Percentiles rank a stretch among this genome's conserved stretches.
These are phyloP conservation scores for Yamadazyma membranifaciens DNA, from an alignment of 1,139 yeast species.

Conservation along the genomic window DNA sequence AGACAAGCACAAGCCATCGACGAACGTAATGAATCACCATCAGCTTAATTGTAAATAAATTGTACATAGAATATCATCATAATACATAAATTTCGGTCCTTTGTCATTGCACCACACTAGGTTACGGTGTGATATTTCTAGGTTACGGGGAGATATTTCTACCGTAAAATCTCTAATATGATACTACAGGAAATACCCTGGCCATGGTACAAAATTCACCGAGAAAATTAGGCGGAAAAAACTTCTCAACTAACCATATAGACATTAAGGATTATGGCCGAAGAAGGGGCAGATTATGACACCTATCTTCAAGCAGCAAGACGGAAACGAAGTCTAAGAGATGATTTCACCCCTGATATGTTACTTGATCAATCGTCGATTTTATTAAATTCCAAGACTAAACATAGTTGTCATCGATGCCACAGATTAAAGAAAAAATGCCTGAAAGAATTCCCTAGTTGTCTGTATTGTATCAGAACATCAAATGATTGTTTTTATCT, in stretches of 20 bases:
- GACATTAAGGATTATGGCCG: conserved; percentile 3
- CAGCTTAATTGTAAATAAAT: conserved; percentile 8
- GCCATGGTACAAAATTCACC: no score
- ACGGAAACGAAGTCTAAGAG: conserved; percentile 10
- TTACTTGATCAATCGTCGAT: conserved; percentile 18
- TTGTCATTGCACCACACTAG: not conserved
- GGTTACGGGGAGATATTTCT: no score
- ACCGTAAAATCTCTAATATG: no score
- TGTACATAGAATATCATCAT: not conserved
- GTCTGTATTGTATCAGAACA: conserved; percentile 36
- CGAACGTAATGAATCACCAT: conserved; percentile 11
- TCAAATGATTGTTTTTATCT: conserved; percentile 38
- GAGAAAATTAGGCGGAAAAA: not conserved
- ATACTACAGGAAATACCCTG: no score
- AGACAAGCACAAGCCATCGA: not conserved
- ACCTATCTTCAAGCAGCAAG: conserved; percentile 7
- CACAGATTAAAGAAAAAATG: conserved; percentile 45
- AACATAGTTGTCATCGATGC: conserved; percentile 31
- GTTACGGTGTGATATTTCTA: no score
- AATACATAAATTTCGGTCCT: no score
- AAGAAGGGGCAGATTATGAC: conserved; percentile 3
- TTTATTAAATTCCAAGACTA: conserved; percentile 19
- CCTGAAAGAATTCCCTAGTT: conserved; percentile 36
- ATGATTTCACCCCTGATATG: conserved; percentile 14
- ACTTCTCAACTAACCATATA: conserved; percentile 3